Percentiles rank a stretch among this genome's conserved stretches.
These are phyloP conservation scores for Ceratobasidium sp. DNA, from an alignment of 1,284 basidiomycete genomes.

Conservation along the genomic window DNA sequence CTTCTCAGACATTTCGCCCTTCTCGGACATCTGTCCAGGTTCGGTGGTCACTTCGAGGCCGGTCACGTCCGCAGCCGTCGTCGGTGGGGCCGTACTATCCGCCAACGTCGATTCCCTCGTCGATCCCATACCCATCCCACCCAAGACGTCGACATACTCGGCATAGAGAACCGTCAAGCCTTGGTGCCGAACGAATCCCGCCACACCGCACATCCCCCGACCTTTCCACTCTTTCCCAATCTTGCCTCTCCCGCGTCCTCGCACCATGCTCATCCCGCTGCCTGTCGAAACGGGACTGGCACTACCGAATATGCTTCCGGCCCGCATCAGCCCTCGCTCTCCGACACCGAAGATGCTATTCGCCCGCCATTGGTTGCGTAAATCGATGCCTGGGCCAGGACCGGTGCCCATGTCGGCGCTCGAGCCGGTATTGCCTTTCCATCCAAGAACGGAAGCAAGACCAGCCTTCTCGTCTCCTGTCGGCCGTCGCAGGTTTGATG, in stretches of 20 bases:
- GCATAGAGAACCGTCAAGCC: conserved; percentile 62
- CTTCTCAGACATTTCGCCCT: neutral
- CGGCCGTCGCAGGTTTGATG: conserved; percentile 41
- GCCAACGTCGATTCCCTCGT: neutral
- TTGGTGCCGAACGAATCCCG: conserved; percentile 67
- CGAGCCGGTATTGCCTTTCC: conserved; percentile 57
- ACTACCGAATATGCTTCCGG: conserved; percentile 25
- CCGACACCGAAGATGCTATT: conserved; percentile 34
- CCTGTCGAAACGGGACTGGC: neutral
- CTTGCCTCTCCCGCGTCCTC: conserved; percentile 52
- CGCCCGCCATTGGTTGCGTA: conserved; percentile 24
- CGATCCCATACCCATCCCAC: neutral
- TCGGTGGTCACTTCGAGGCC: conserved; percentile 44
- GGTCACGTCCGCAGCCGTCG: conserved; percentile 27
- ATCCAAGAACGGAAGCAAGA: conserved; percentile 61
- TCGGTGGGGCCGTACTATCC: conserved; percentile 39
- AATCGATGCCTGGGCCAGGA: conserved; percentile 7
- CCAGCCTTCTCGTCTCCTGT: conserved; percentile 64
- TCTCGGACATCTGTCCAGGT: conserved; percentile 38
- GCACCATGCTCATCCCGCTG: neutral
- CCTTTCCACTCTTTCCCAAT: conserved; percentile 49
- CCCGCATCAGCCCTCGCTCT: conserved; percentile 6
- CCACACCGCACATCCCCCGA: conserved; percentile 32
- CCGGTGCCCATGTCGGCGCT: conserved; percentile 26
- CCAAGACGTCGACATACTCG: conserved; percentile 51